These are phyloP conservation scores for Lindgomyces ingoldianus DNA, from an alignment of 495 filamentous ascomycete genomes.

Conservation along the genomic window DNA sequence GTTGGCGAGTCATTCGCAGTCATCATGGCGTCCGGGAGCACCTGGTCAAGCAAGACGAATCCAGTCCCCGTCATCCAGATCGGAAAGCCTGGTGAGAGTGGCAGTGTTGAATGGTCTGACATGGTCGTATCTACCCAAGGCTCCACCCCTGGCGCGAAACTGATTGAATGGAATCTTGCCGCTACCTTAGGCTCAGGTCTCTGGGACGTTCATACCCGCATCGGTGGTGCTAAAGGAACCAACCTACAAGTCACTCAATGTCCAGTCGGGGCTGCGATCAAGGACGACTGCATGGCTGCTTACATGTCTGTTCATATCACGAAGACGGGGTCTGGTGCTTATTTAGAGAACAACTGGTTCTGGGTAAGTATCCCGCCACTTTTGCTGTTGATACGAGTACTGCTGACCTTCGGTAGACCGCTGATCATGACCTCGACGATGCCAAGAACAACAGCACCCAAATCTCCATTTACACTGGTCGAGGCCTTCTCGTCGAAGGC, in stretches of 20 bases:
- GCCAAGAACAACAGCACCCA: constrained; percentile 63
- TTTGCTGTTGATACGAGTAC: not conserved
- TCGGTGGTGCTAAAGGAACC: constrained; percentile 81
- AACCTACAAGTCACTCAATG: constrained; percentile 62
- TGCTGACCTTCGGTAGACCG: constrained; percentile 36
- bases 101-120: constrained; percentile 80
- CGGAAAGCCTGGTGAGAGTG: constrained; percentile 74
- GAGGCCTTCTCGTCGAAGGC: constrained; percentile 77
- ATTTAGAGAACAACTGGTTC: constrained; percentile 92
- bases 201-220: constrained; percentile 92
- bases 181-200: constrained; percentile 71
- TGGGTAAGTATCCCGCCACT: constrained; percentile 63
- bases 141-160: constrained; percentile 78
- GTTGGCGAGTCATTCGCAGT: constrained; percentile 90
- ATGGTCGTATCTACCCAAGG: constrained; percentile 78
- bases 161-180: constrained; percentile 89
- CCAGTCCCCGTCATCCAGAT: constrained; percentile 75
- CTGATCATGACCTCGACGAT: constrained; percentile 88
- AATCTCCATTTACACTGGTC: constrained; percentile 89
- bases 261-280: constrained; percentile 6
- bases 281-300: constrained; percentile 63
- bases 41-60: constrained; percentile 69
- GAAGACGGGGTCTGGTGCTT: constrained; percentile 61
- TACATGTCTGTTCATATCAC: constrained; percentile 85
- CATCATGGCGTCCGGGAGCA: constrained; percentile 69